Percentiles rank a stretch among this genome's conserved stretches.
Conservation (phyloP, 345 rosid genomes). For the Eucalyptus victrix region DNA sequence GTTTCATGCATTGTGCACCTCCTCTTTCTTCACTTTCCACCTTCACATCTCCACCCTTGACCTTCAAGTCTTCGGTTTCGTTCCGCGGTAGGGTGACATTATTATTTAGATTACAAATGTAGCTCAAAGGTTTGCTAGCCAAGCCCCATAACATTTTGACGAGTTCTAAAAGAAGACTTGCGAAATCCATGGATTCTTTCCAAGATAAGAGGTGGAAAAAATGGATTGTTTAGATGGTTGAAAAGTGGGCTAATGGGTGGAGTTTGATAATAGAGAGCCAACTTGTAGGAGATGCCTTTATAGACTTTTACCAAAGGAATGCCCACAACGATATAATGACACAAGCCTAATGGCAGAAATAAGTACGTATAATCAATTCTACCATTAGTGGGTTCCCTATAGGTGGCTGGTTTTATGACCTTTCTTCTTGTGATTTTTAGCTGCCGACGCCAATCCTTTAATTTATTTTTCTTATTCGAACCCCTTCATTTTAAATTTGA, state of each 20-base stretch:
- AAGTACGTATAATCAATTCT: too few species aligned
- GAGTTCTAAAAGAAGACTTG: background rate
- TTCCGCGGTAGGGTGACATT: background rate
- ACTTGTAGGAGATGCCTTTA: too few species aligned
- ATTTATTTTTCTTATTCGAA: too few species aligned
- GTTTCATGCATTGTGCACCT: background rate
- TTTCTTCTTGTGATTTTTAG: background rate
- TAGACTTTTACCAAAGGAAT: background rate
- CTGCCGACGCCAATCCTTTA: background rate
- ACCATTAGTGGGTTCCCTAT: fast-evolving
- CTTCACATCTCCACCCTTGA: background rate
- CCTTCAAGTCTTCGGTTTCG: background rate
- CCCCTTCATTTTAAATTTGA: background rate
- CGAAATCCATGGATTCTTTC: background rate
- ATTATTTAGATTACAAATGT: background rate
- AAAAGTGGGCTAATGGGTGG: background rate
- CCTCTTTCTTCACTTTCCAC: background rate
- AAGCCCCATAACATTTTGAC: background rate
- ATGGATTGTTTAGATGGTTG: background rate
- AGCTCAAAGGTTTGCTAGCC: background rate
- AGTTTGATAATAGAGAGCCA: background rate
- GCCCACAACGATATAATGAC: background rate
- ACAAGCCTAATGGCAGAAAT: too few species aligned
- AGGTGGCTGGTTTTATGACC: background rate
- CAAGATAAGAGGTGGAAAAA: background rate